phyloP scores from a whole-genome alignment of 441 rosid species.

The Macaranga tanarius region DNA sequence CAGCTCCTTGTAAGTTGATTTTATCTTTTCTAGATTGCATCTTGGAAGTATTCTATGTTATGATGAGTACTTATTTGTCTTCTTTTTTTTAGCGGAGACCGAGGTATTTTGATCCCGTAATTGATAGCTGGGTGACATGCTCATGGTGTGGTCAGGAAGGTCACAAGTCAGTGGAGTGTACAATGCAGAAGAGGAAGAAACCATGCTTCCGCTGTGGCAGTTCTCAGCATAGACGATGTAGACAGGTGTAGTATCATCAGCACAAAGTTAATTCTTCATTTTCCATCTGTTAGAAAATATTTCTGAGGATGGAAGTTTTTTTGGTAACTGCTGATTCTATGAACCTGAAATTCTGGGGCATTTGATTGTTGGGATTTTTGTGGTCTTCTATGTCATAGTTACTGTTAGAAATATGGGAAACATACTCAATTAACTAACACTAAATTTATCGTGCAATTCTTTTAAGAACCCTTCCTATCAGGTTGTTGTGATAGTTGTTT shows the following conservation, averaged over 20 bases:
- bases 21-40: not conserved
- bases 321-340: too few species aligned
- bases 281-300: too few species aligned
- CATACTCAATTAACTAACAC: too few species aligned
- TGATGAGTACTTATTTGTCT: not conserved
- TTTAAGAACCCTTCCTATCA: too few species aligned
- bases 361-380: too few species aligned
- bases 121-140: not conserved
- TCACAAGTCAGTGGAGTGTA: conserved; percentile 14
- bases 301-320: not conserved
- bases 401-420: too few species aligned
- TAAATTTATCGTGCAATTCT: too few species aligned
- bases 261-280: not conserved
- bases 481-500: not conserved
- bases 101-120: conserved; percentile 35
- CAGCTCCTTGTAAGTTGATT: conserved; percentile 32
- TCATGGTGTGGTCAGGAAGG: conserved; percentile 24
- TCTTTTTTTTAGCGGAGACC: conserved; percentile 25
- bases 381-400: too few species aligned
- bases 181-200: conserved; percentile 23
- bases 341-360: too few species aligned
- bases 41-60: not conserved
- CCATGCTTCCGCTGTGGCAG: conserved; percentile 34
- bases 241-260: conserved; percentile 26
- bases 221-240: conserved; percentile 28